Conservation (phyloP, 108 stramenopile species). For the Chaetoceros muelleri region DNA sequence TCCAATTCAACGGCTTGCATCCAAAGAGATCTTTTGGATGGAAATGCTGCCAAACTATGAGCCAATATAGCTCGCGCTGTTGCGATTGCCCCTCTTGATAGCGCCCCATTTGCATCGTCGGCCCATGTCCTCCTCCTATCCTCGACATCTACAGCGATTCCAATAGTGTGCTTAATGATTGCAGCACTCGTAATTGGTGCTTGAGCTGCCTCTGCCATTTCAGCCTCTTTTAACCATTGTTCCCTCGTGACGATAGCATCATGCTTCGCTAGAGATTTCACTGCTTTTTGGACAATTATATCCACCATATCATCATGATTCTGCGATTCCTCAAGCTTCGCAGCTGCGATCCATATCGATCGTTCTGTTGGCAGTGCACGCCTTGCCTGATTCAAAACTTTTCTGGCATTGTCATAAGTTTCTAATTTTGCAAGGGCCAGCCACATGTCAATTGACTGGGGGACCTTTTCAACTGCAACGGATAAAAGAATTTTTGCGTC, state of each 20-base stretch:
- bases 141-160: slow-evolving; percentile 85
- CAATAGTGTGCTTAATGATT: slow-evolving; percentile 76
- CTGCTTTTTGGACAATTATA: slow-evolving; percentile 72
- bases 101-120: slow-evolving; percentile 85
- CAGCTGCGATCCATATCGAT: slow-evolving; percentile 92
- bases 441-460: slow-evolving; percentile 95
- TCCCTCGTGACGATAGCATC: slow-evolving; percentile 79
- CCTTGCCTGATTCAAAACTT: slow-evolving; percentile 91
- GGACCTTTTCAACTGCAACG: slow-evolving; percentile 94
- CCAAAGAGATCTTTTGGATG: slow-evolving; percentile 79
- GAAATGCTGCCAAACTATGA: slow-evolving; percentile 67
- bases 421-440: slow-evolving; percentile 94
- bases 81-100: slow-evolving; percentile 51
- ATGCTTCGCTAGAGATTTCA: slow-evolving; percentile 45
- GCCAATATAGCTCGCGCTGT: slow-evolving; percentile 85
- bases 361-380: slow-evolving; percentile 87
- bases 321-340: slow-evolving; percentile 96
- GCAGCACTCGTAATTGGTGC: slow-evolving; percentile 84
- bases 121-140: slow-evolving; percentile 92
- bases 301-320: slow-evolving; percentile 56
- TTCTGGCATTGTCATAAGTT: slow-evolving; percentile 92
- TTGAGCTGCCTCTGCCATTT: slow-evolving; percentile 67
- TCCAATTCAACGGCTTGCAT: slow-evolving; percentile 89
- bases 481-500: slow-evolving; percentile 88
- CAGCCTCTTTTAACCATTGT: slow-evolving; percentile 88